These are phyloP conservation scores for Ustilago xerochloae DNA, from an alignment of 1,284 basidiomycete species.

Conservation along the genomic window DNA sequence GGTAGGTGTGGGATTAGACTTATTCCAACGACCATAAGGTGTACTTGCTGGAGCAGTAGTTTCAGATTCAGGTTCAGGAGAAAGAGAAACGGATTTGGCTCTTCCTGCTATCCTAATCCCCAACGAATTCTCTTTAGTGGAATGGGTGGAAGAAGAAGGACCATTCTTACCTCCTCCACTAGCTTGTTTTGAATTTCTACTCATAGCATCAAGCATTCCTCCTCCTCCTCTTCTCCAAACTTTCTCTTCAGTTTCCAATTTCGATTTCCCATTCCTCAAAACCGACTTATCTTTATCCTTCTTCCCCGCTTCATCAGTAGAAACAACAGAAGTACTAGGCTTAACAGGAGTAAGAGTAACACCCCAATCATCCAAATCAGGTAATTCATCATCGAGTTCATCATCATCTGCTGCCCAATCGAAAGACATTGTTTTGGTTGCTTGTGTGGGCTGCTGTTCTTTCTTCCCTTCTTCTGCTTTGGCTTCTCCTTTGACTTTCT, in stretches of 20 bases:
- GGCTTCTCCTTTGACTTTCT: not conserved
- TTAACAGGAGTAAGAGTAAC: slow-evolving; percentile 37
- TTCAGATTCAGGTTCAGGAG: slow-evolving; percentile 8
- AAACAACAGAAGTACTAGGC: not conserved
- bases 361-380: slow-evolving; percentile 58
- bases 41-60: slow-evolving; percentile 21
- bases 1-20: not conserved
- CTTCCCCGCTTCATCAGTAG: not conserved
- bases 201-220: not conserved
- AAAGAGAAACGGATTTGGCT: slow-evolving; percentile 19
- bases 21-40: slow-evolving; percentile 45
- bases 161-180: not conserved
- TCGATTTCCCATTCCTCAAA: not conserved
- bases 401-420: slow-evolving; percentile 61
- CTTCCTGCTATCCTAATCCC: slow-evolving; percentile 46
- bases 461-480: not conserved
- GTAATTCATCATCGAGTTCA: slow-evolving; percentile 54
- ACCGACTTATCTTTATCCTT: not conserved
- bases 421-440: slow-evolving; percentile 27
- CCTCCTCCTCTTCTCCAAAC: slow-evolving; percentile 5
- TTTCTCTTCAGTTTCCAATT: not conserved
- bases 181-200: not conserved
- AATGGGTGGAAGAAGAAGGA: not conserved
- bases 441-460: slow-evolving; percentile 1
- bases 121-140: not conserved